Percentiles rank a stretch among this genome's conserved stretches.
These are phyloP conservation scores for Cutaneotrichosporon curvatum DNA, from an alignment of 1,284 basidiomycete genomes.

Conservation along the genomic window DNA sequence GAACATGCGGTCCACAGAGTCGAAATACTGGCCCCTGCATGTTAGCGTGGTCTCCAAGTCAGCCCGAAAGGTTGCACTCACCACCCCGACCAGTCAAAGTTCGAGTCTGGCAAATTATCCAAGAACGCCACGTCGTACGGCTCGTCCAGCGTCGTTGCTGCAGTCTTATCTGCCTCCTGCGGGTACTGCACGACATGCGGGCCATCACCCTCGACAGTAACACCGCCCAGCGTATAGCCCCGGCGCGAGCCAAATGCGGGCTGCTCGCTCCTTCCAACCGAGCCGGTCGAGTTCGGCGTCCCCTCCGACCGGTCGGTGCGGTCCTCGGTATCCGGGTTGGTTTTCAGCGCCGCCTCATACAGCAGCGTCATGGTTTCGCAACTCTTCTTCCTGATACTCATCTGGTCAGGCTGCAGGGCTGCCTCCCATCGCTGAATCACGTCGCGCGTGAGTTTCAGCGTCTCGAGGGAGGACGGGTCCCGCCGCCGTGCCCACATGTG, in stretches of 20 bases:
- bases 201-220: constrained; percentile 8
- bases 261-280: not conserved
- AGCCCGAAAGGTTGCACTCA: not conserved
- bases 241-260: constrained; percentile 2
- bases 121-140: constrained; percentile 58
- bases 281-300: constrained; percentile 54
- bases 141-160: constrained; percentile 7
- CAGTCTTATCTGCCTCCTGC: constrained; percentile 3
- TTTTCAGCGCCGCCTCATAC: constrained; percentile 80
- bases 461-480: constrained; percentile 64
- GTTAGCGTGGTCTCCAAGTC: not conserved
- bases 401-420: constrained; percentile 59
- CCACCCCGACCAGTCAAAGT: constrained; percentile 67
- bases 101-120: constrained; percentile 71
- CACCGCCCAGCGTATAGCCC: not conserved
- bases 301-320: constrained; percentile 29
- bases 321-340: constrained; percentile 40
- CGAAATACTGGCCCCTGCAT: constrained; percentile 18
- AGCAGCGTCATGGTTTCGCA: constrained; percentile 78
- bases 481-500: constrained; percentile 66
- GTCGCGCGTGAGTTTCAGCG: constrained; percentile 70
- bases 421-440: constrained; percentile 76
- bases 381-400: constrained; percentile 77
- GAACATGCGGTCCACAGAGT: constrained; percentile 14
- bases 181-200: constrained; percentile 9